Conservation (phyloP, 306 rosid species). For the Vigna nakashimae region DNA sequence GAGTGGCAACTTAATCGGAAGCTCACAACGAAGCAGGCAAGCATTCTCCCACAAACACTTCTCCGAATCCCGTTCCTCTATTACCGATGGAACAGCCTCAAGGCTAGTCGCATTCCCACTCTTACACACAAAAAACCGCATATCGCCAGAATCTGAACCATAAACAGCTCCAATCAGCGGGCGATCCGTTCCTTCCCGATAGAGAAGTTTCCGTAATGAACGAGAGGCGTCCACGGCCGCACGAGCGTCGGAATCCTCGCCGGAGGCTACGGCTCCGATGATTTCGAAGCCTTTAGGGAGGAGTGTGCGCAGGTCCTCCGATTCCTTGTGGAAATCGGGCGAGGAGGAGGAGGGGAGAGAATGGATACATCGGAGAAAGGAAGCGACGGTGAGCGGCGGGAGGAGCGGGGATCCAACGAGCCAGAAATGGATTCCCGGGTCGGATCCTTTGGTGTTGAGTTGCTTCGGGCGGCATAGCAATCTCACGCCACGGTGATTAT, state of each 20-base stretch:
- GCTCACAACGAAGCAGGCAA: slow-evolving; percentile 78
- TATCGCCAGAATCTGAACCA: slow-evolving; percentile 48
- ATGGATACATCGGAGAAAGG: slow-evolving; percentile 74
- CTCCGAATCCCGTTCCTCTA: slow-evolving; percentile 58
- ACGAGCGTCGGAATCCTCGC: slow-evolving; percentile 49
- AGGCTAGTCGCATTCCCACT: slow-evolving; percentile 42
- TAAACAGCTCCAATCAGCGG: slow-evolving; percentile 67
- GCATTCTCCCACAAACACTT: slow-evolving; percentile 87
- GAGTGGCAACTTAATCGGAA: slow-evolving; percentile 74
- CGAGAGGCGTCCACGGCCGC: slow-evolving; percentile 59
- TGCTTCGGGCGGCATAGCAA: slow-evolving; percentile 64
- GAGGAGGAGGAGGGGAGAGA: slow-evolving; percentile 46
- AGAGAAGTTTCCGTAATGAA: slow-evolving; percentile 56
- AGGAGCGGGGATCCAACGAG: slow-evolving; percentile 86
- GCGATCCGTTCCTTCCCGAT: slow-evolving; percentile 44
- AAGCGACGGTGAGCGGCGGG: slow-evolving; percentile 74
- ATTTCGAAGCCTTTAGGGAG: slow-evolving; percentile 73
- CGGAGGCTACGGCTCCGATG: slow-evolving; percentile 69
- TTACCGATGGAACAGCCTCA: slow-evolving; percentile 51
- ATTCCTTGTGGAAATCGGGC: slow-evolving; percentile 66
- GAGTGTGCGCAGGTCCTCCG: slow-evolving; percentile 73
- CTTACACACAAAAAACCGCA: slow-evolving; percentile 59
- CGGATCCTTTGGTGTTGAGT: slow-evolving; percentile 48
- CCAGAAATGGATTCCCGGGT: slow-evolving; percentile 71
- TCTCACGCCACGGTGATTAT: slow-evolving; percentile 49